Conservation (phyloP, 331 rosid species). For the Quercus lobata region DNA sequence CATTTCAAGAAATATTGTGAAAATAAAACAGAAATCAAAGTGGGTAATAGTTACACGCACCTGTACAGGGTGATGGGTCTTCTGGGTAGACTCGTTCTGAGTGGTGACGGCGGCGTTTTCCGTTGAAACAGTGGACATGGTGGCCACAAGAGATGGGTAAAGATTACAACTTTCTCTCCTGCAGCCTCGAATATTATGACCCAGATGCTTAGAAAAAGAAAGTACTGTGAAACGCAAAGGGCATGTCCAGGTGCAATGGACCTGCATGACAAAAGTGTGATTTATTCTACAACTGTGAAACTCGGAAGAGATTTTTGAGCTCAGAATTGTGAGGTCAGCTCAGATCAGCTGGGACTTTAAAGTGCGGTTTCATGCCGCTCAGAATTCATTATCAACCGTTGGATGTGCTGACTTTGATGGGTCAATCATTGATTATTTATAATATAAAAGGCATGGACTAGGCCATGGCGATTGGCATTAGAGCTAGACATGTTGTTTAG, state of each 20-base stretch:
- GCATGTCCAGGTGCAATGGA: constrained; percentile 40
- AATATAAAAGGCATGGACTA: background rate
- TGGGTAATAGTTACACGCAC: constrained; percentile 20
- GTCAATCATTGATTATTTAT: background rate
- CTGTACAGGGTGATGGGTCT: constrained; percentile 49
- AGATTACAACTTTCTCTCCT: background rate
- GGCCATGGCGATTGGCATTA: background rate
- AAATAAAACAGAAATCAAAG: background rate
- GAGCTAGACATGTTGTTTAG: no score
- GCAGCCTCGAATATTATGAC: background rate
- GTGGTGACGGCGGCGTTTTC: constrained; percentile 17
- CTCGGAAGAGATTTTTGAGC: no score
- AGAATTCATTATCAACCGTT: background rate
- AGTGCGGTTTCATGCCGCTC: background rate
- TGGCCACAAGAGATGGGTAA: constrained; percentile 25
- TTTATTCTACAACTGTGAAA: no score
- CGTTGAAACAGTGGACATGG: constrained; percentile 71
- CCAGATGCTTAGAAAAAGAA: constrained; percentile 20
- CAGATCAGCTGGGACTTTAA: no score
- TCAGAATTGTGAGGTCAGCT: no score
- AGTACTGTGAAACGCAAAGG: constrained; percentile 20
- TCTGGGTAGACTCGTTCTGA: constrained; percentile 30
- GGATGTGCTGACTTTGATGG: background rate
- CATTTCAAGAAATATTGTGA: background rate
- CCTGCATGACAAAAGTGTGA: constrained; percentile 21